Evolutionary conservation across 805 yeast species (phyloP).

Genomic region (Lachancea kluyveri): DNA sequence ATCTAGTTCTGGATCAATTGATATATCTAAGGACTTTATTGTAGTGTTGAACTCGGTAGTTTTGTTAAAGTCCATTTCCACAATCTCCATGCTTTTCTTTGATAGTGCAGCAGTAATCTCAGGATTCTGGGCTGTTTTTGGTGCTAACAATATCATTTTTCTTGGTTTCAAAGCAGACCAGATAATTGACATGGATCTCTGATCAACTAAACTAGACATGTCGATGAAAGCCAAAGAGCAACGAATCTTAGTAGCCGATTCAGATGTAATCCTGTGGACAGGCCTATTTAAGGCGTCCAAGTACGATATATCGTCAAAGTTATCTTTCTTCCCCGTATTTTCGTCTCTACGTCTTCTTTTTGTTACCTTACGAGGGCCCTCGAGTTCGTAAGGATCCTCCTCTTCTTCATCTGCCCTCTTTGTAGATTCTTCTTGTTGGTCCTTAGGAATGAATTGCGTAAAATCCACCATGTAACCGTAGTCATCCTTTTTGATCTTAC

Average conservation of each 20-base stretch:
- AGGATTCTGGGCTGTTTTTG: constrained; percentile 16
- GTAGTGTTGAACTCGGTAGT: constrained; percentile 47
- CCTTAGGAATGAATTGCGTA: constrained; percentile 50
- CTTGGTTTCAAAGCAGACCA: constrained; percentile 75
- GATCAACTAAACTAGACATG: constrained; percentile 76
- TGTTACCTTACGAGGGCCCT: constrained; percentile 18
- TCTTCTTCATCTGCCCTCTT: constrained; percentile 21
- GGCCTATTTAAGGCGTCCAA: constrained; percentile 51
- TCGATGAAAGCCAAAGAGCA: constrained; percentile 77
- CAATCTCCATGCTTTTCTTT: constrained; percentile 30
- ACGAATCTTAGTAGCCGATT: constrained; percentile 40
- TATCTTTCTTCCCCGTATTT: constrained; percentile 31
- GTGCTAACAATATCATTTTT: constrained; percentile 46
- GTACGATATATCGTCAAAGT: constrained; percentile 45
- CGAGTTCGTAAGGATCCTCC: constrained; percentile 24
- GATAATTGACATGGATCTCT: constrained; percentile 72
- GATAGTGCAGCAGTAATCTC: constrained; percentile 11
- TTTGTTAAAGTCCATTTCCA: constrained; percentile 32
- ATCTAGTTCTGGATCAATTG: constrained; percentile 59
- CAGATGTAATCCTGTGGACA: constrained; percentile 31
- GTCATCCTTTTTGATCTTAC: constrained; percentile 65
- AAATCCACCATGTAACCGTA: constrained; percentile 76
- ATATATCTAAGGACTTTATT: constrained; percentile 51
- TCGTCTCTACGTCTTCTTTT: constrained; percentile 26
- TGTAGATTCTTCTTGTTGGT: constrained; percentile 39